Conservation (phyloP, 805 yeast species). For the Blastobotrys peoriensis region DNA sequence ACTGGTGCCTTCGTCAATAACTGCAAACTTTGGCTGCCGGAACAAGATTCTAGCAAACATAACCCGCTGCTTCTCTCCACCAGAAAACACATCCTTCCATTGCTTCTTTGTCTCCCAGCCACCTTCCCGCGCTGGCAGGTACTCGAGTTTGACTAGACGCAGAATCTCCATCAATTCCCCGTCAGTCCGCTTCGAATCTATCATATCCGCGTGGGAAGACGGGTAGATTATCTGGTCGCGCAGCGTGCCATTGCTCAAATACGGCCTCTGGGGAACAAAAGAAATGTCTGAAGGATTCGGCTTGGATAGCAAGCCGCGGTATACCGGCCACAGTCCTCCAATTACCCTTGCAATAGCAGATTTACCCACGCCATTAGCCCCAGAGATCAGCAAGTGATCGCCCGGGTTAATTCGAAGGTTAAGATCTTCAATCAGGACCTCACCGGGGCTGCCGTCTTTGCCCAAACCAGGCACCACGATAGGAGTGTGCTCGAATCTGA, state of each 20-base stretch:
- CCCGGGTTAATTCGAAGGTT: slow-evolving; percentile 56
- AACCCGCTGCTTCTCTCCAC: slow-evolving; percentile 93
- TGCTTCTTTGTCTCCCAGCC: slow-evolving; percentile 48
- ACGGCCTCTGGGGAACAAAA: slow-evolving; percentile 81
- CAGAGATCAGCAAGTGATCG: slow-evolving; percentile 71
- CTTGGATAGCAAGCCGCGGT: slow-evolving; percentile 71
- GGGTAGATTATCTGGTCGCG: slow-evolving; percentile 93
- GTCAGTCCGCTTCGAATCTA: slow-evolving; percentile 65
- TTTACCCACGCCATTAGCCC: slow-evolving; percentile 87
- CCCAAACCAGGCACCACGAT: slow-evolving; percentile 61
- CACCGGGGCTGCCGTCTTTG: slow-evolving; percentile 35
- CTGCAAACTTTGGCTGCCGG: slow-evolving; percentile 73
- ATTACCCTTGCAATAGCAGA: slow-evolving; percentile 77
- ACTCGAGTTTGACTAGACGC: slow-evolving; percentile 72
- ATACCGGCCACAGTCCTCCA: slow-evolving; percentile 90
- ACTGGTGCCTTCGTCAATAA: slow-evolving; percentile 89
- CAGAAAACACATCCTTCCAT: slow-evolving; percentile 90
- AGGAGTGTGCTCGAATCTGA: slow-evolving; percentile 76
- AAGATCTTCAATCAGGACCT: slow-evolving; percentile 55
- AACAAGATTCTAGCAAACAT: slow-evolving; percentile 81
- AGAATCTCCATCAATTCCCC: slow-evolving; percentile 60
- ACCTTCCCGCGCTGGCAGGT: slow-evolving; percentile 60
- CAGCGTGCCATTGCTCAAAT: slow-evolving; percentile 71
- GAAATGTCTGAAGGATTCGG: slow-evolving; percentile 61
- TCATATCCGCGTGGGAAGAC: slow-evolving; percentile 67